Evolutionary conservation across 257 asterid species (phyloP).

Genomic region (Scutellaria baicalensis): DNA sequence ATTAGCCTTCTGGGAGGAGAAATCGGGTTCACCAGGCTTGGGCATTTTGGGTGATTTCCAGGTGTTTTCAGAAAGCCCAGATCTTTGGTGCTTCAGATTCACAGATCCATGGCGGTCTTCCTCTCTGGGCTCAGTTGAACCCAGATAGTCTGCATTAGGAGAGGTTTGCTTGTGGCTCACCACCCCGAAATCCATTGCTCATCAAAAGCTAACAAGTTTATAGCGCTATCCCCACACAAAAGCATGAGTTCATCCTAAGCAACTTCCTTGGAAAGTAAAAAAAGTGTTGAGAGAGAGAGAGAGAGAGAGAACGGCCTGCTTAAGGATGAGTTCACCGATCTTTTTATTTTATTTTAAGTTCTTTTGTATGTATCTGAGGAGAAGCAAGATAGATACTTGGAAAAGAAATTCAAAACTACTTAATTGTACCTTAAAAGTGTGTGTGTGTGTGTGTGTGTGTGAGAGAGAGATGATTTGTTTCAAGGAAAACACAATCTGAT

Average conservation of each 20-base stretch:
- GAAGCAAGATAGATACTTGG: conserved; percentile 16
- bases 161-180: conserved; percentile 23
- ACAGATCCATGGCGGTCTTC: conserved; percentile 32
- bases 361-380: background rate
- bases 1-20: conserved; percentile 13
- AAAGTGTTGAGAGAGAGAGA: conserved; percentile 3
- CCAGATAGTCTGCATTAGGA: conserved; percentile 12
- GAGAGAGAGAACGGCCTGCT: background rate
- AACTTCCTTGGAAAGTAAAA: conserved; percentile 24
- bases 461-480: conserved; percentile 13
- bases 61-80: conserved; percentile 22
- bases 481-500: background rate
- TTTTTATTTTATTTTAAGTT: background rate
- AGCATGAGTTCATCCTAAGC: conserved; percentile 43
- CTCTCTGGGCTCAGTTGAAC: conserved; percentile 20
- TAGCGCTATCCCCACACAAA: conserved; percentile 11
- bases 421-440: background rate
- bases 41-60: conserved; percentile 31
- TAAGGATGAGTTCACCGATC: conserved; percentile 10
- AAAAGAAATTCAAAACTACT: background rate
- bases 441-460: background rate
- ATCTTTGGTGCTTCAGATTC: conserved; percentile 34
- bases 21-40: conserved; percentile 25
- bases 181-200: conserved; percentile 38
- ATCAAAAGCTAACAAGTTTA: conserved; percentile 12